Evolutionary conservation across 2,329 filamentous ascomycete species (phyloP).

Genomic region (Fusarium sp.): DNA sequence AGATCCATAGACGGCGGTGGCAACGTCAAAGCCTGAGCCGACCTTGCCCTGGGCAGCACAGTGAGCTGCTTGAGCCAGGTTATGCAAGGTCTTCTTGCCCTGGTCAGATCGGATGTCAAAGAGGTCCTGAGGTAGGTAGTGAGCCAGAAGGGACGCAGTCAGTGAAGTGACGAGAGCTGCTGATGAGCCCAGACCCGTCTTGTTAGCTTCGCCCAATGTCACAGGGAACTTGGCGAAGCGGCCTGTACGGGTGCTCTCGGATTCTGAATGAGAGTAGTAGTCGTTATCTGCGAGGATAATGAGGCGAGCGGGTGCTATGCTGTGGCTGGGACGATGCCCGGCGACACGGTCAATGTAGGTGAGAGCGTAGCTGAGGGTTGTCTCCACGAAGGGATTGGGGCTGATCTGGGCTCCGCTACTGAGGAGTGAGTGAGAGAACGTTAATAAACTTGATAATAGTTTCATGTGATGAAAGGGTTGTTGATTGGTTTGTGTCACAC

Average conservation of each 20-base stretch:
- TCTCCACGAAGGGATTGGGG: conserved; percentile 91
- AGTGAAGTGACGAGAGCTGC: conserved; percentile 94
- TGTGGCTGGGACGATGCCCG: conserved; percentile 57
- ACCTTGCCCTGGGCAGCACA: conserved; percentile 98
- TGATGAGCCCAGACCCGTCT: conserved; percentile 95
- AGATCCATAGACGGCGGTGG: conserved; percentile 91
- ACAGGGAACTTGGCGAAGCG: conserved; percentile 86
- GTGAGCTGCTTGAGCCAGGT: conserved; percentile 93
- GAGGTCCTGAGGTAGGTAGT: conserved; percentile 74
- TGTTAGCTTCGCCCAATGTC: conserved; percentile 84
- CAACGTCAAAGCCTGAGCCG: conserved; percentile 95
- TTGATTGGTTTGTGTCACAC: conserved; percentile 7
- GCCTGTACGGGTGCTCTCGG: conserved; percentile 48
- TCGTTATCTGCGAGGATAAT: conserved; percentile 95
- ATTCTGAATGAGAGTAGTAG: conserved; percentile 84
- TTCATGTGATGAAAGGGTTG: background rate
- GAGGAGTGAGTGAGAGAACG: conserved; percentile 36
- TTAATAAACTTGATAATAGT: background rate
- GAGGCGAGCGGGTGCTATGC: conserved; percentile 79
- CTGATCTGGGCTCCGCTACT: conserved; percentile 62
- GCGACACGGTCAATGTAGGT: conserved; percentile 77
- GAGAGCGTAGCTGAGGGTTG: conserved; percentile 87
- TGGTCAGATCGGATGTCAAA: conserved; percentile 71
- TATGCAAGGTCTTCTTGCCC: conserved; percentile 80
- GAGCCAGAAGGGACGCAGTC: conserved; percentile 80